A percentile compares a stretch with the other conserved stretches of the same genome.
Evolutionary conservation across 257 asterid species (phyloP).

Genomic region (Ocimum tenuiflorum): DNA sequence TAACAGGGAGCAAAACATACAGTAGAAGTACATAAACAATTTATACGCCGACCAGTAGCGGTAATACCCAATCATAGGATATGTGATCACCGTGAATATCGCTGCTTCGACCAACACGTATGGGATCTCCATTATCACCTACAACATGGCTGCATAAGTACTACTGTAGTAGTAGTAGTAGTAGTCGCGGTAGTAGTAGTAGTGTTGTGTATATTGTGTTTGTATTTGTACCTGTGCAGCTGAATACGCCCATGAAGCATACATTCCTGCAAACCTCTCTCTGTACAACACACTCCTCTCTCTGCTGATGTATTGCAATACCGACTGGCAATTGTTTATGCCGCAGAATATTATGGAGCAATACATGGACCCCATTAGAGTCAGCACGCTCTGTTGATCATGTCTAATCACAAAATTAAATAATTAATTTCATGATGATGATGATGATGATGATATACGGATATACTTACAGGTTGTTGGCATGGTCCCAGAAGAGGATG

Average conservation of each 20-base stretch:
- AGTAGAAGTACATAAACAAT: conserved; percentile 38
- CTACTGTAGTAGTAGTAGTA: too few species aligned
- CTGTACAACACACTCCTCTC: conserved; percentile 43
- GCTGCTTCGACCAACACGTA: conserved; percentile 35
- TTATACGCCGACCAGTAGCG: conserved; percentile 36
- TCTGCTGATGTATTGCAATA: conserved; percentile 31
- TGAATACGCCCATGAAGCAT: conserved; percentile 47
- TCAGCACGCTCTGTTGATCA: conserved; percentile 39
- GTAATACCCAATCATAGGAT: conserved; percentile 57
- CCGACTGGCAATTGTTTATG: conserved; percentile 30
- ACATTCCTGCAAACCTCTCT: conserved; percentile 54
- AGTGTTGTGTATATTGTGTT: too few species aligned
- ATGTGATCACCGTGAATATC: conserved; percentile 34
- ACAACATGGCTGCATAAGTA: neutral
- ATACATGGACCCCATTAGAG: conserved; percentile 36
- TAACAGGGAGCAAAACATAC: conserved; percentile 38
- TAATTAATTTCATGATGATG: too few species aligned
- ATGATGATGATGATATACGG: too few species aligned
- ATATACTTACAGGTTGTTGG: conserved; percentile 29
- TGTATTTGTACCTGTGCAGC: conserved; percentile 35
- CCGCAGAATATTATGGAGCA: conserved; percentile 37
- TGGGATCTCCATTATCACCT: conserved; percentile 48
- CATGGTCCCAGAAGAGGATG: conserved; percentile 29
- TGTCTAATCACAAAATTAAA: too few species aligned
- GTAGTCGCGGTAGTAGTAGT: too few species aligned